Evolutionary conservation across 2,329 filamentous ascomycete species (phyloP).

Genomic region (Harringtonia aguacate): DNA sequence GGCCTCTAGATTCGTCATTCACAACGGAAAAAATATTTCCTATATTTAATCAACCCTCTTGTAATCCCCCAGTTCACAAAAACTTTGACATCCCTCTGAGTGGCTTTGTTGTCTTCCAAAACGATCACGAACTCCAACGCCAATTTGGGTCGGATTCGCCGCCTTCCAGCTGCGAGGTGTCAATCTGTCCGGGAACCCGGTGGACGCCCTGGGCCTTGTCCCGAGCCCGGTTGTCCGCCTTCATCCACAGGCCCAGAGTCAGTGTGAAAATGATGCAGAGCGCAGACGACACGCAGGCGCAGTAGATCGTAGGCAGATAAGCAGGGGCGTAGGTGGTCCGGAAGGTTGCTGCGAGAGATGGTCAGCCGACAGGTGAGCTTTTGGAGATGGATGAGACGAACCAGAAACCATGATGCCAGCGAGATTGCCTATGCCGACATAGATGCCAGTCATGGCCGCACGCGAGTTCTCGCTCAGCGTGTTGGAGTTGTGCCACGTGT

Average conservation of each 20-base stretch:
- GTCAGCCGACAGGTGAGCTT: too few relatives aligned
- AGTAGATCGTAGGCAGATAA: slow-evolving; percentile 4
- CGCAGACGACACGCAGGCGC: neutral
- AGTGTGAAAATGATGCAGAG: slow-evolving; percentile 1
- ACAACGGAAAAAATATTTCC: too few relatives aligned
- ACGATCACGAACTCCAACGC: too few relatives aligned
- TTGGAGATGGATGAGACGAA: too few relatives aligned
- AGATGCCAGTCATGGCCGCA: slow-evolving; percentile 11
- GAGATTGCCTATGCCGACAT: slow-evolving; percentile 14
- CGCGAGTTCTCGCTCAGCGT: slow-evolving; percentile 13
- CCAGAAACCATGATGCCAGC: too few relatives aligned
- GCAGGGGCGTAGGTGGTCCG: slow-evolving; percentile 11
- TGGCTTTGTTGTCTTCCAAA: too few relatives aligned
- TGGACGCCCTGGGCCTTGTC: neutral
- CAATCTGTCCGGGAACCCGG: neutral
- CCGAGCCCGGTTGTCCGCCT: neutral
- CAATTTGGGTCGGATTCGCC: too few relatives aligned
- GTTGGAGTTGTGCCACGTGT: slow-evolving; percentile 14
- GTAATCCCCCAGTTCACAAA: too few relatives aligned
- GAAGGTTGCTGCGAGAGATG: slow-evolving; percentile 10
- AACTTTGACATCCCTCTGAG: too few relatives aligned
- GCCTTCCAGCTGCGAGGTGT: slow-evolving; percentile 1
- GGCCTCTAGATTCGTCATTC: too few relatives aligned
- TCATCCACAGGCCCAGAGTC: neutral
- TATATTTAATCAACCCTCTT: too few relatives aligned